Percentiles rank a stretch among this genome's conserved stretches.
Conservation (phyloP, 1,139 yeast genomes). For the Zygosaccharomyces sapae region DNA sequence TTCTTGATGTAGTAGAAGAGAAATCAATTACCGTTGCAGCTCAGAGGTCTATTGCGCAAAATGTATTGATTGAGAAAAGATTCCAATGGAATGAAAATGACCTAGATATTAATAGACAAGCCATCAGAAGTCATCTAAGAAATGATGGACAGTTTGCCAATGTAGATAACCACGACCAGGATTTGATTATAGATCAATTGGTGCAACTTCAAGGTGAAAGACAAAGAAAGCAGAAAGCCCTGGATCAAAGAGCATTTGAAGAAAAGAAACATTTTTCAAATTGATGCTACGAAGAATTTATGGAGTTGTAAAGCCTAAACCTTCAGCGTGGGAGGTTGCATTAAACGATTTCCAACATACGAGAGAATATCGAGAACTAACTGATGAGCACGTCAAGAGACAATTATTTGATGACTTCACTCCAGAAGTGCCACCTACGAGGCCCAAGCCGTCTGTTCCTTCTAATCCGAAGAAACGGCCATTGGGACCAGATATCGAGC, state of each 20-base stretch:
- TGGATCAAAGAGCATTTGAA: conserved; percentile 36
- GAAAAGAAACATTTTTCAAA: conserved; percentile 40
- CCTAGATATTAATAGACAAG: conserved; percentile 10
- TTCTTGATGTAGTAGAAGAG: conserved; percentile 71
- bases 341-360: conserved; percentile 33
- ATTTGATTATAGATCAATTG: conserved; percentile 32
- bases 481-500: conserved; percentile 22
- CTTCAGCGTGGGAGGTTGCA: conserved; percentile 40
- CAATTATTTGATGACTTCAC: conserved; percentile 17
- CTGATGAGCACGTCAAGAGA: conserved; percentile 33
- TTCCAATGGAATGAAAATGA: conserved; percentile 21
- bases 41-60: conserved; percentile 57
- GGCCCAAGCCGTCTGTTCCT: conserved; percentile 17
- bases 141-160: conserved; percentile 26
- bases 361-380: conserved; percentile 39
- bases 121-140: conserved; percentile 17
- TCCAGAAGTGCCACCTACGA: conserved; percentile 20
- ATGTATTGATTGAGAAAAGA: conserved; percentile 43
- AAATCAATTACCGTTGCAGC: conserved; percentile 53
- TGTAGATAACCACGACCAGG: conserved; percentile 32
- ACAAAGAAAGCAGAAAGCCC: conserved; percentile 36
- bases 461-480: conserved; percentile 19
- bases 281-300: conserved; percentile 37
- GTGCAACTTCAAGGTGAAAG: conserved; percentile 30
- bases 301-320: conserved; percentile 31